Conservation (phyloP, 108 stramenopile genomes). For the Skeletonema marinoi region DNA sequence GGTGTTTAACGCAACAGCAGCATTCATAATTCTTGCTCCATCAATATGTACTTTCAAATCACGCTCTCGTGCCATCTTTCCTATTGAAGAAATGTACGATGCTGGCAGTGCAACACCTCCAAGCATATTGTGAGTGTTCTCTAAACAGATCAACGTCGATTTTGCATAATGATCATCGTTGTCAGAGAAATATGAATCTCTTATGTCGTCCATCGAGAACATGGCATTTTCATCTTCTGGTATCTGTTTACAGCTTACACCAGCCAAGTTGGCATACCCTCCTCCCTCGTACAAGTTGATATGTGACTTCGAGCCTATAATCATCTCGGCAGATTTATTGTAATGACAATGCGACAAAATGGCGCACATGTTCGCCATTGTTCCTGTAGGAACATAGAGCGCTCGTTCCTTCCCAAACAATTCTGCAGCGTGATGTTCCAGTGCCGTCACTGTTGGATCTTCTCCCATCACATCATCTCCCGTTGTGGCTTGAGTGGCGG, state of each 20-base stretch:
- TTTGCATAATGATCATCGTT: slow-evolving; percentile 92
- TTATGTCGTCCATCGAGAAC: slow-evolving; percentile 62
- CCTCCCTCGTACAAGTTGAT: slow-evolving; percentile 81
- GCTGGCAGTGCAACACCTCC: slow-evolving; percentile 91
- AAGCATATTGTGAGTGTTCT: slow-evolving; percentile 96
- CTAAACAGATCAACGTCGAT: slow-evolving; percentile 86
- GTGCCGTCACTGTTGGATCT: slow-evolving; percentile 90
- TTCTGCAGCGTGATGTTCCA: slow-evolving; percentile 86
- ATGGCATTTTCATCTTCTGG: slow-evolving; percentile 72
- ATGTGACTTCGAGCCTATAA: slow-evolving; percentile 72
- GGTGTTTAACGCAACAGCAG: slow-evolving; percentile 66
- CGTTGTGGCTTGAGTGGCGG: slow-evolving; percentile 66
- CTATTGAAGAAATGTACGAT: slow-evolving; percentile 81
- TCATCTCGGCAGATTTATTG: slow-evolving; percentile 76
- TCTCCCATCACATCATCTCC: slow-evolving; percentile 98
- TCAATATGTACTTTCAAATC: slow-evolving; percentile 83
- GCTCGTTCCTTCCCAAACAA: slow-evolving; percentile 91
- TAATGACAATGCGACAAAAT: slow-evolving; percentile 88
- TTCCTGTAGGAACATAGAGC: slow-evolving; percentile 95
- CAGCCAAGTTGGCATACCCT: slow-evolving; percentile 65
- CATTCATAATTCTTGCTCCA: slow-evolving; percentile 96
- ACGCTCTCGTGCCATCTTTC: slow-evolving; percentile 54
- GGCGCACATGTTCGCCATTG: slow-evolving; percentile 95
- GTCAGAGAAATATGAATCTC: slow-evolving; percentile 69
- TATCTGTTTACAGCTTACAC: slow-evolving; percentile 78